phyloP scores from a whole-genome alignment of 1,139 yeast species.

The Pichia sp. region DNA sequence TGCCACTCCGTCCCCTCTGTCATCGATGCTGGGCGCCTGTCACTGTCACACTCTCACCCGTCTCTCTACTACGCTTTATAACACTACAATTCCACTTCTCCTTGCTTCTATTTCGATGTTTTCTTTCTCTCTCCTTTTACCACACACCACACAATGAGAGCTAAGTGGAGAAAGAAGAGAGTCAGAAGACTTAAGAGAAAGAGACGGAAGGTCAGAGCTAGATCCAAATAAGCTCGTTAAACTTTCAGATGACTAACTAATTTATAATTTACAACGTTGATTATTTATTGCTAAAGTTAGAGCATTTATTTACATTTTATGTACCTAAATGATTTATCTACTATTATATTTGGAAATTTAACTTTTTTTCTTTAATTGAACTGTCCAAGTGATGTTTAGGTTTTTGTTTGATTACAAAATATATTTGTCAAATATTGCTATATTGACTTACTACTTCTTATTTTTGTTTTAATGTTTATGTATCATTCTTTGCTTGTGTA shows the following conservation, averaged over 20 bases:
- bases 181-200: conserved; percentile 99
- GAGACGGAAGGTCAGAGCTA: conserved; percentile 99
- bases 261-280: neutral
- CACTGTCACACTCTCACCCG: neutral
- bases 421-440: neutral
- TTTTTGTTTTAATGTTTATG: neutral
- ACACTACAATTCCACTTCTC: conserved; percentile 1
- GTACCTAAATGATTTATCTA: neutral
- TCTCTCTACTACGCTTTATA: neutral
- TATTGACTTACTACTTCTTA: neutral
- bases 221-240: conserved; percentile 79
- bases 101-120: conserved; percentile 3
- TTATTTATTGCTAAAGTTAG: neutral
- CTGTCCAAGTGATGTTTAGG: neutral
- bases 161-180: conserved; percentile 99
- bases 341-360: conserved; percentile 1
- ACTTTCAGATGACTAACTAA: conserved; percentile 3
- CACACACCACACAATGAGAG: conserved; percentile 52
- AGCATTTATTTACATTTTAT: neutral
- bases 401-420: neutral
- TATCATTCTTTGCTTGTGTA: neutral
- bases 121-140: neutral
- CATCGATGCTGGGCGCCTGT: neutral
- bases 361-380: neutral
- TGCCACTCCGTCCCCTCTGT: neutral